Evolutionary conservation across 768 basidiomycete species (phyloP).

Genomic region (Chalciporus chontae): DNA sequence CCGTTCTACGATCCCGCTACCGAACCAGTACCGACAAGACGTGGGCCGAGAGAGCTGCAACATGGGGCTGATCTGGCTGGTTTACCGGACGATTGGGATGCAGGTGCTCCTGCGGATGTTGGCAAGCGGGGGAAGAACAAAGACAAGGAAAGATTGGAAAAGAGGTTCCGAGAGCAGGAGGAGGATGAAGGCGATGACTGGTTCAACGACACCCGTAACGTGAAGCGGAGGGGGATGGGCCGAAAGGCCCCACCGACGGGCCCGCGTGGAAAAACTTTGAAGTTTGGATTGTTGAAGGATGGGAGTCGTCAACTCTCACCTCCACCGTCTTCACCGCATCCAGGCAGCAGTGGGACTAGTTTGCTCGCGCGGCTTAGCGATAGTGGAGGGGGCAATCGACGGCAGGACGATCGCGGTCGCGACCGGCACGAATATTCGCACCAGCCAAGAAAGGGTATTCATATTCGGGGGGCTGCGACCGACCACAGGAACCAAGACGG

Average conservation of each 20-base stretch:
- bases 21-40: constrained; percentile 30
- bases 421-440: constrained; percentile 6
- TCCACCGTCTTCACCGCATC: constrained; percentile 10
- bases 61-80: constrained; percentile 21
- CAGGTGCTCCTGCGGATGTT: constrained; percentile 52
- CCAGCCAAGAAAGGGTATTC: constrained; percentile 13
- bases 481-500: constrained; percentile 12
- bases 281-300: constrained; percentile 35
- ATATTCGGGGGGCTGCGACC: constrained; percentile 31
- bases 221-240: constrained; percentile 25
- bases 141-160: constrained; percentile 52
- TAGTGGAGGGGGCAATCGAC: constrained; percentile 2
- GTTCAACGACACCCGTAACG: constrained; percentile 47
- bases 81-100: constrained; percentile 45
- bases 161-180: constrained; percentile 45
- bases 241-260: constrained; percentile 8
- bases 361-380: constrained; percentile 36
- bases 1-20: constrained; percentile 57
- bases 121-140: constrained; percentile 64
- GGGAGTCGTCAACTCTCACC: constrained; percentile 22
- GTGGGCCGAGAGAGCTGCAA: constrained; percentile 37
- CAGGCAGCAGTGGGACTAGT: constrained; percentile 21
- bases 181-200: constrained; percentile 68
- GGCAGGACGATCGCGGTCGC: constrained; percentile 3
- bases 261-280: constrained; percentile 32